Conservation (phyloP, 2,329 filamentous ascomycete species). For the Colletotrichum chrysophilum region DNA sequence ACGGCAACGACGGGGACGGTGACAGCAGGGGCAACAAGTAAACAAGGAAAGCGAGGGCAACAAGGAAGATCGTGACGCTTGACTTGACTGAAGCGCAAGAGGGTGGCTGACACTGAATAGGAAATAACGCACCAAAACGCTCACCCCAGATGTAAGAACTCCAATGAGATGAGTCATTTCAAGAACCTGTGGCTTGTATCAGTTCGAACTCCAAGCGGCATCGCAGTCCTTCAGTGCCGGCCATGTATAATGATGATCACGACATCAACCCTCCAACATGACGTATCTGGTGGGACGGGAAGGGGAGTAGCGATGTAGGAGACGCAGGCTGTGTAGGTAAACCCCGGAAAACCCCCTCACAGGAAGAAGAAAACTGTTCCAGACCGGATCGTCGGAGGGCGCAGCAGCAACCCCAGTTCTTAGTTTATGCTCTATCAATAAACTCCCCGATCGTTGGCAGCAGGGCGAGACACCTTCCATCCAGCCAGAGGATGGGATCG, state of each 20-base stretch:
- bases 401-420: background rate
- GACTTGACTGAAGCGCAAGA: background rate
- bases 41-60: background rate
- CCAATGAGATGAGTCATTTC: background rate
- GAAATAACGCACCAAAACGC: background rate
- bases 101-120: background rate
- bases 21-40: background rate
- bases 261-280: background rate
- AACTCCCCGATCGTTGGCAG: background rate
- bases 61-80: too few species aligned
- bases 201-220: background rate
- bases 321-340: background rate
- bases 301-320: background rate
- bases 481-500: background rate
- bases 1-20: background rate
- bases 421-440: background rate
- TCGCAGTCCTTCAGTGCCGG: background rate
- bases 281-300: background rate
- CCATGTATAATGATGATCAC: background rate
- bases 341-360: background rate
- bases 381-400: conserved; percentile 2
- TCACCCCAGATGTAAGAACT: background rate
- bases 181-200: background rate
- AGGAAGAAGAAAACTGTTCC: background rate
- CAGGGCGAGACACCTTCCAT: background rate